phyloP scores from a whole-genome alignment of 805 yeast genomes.

The Ogataea angusta region DNA sequence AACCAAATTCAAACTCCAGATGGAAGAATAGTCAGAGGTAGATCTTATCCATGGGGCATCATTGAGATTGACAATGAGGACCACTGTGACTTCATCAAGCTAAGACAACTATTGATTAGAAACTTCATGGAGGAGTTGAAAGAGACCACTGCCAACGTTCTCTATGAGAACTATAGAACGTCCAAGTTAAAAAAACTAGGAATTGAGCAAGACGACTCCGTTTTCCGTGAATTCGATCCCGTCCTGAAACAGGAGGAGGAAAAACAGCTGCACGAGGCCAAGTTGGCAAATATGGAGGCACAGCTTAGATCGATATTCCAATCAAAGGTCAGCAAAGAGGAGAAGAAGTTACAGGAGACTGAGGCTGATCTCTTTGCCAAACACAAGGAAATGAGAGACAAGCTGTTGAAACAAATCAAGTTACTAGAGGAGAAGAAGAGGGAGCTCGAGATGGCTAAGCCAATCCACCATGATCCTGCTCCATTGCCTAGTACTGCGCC shows the following conservation, averaged over 20 bases:
- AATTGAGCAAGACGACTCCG: conserved; percentile 85
- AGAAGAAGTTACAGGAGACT: conserved; percentile 91
- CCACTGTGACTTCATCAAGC: conserved; percentile 86
- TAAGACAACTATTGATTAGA: conserved; percentile 85
- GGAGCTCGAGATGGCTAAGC: conserved; percentile 62
- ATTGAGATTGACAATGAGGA: conserved; percentile 93
- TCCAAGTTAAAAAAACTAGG: conserved; percentile 79
- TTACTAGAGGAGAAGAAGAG: conserved; percentile 88
- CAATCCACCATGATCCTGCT: conserved; percentile 42
- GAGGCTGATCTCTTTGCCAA: conserved; percentile 94
- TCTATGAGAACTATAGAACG: conserved; percentile 89
- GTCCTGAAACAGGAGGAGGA: conserved; percentile 90
- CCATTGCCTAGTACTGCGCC: conserved; percentile 38
- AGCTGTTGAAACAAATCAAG: conserved; percentile 80
- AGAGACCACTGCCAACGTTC: conserved; percentile 69
- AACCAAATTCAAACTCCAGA: conserved; percentile 62
- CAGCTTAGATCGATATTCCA: conserved; percentile 97
- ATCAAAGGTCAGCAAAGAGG: conserved; percentile 94
- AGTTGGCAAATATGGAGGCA: conserved; percentile 87
- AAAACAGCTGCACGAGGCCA: conserved; percentile 87
- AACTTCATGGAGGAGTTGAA: conserved; percentile 91
- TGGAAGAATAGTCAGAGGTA: conserved; percentile 83
- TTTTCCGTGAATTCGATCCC: conserved; percentile 95
- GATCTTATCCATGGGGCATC: conserved; percentile 95
- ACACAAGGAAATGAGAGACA: conserved; percentile 97